Evolutionary conservation across 441 rosid species (phyloP), one percentile per base, ranked within the genome.

Genomic region (Populus hybrid): DNA sequence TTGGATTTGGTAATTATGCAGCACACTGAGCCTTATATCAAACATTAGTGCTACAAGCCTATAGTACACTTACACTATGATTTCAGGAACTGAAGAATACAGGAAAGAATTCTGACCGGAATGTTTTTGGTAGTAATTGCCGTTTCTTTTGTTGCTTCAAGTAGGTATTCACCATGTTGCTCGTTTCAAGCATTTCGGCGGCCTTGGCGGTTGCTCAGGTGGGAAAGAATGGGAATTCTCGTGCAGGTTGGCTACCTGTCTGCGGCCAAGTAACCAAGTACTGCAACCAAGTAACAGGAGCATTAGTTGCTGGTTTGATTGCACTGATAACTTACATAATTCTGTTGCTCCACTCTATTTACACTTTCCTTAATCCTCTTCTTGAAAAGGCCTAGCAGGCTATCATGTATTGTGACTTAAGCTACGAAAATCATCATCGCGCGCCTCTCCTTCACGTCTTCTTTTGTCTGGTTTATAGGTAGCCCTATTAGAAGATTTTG

Each of bases 211-310:
- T 92, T 14, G 96, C 89, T 70, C 82, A 84, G 72, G 91, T 93
- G 57, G 97, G 97, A 2, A 91, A 89, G 85, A 88, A 88, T 76
- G 95, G 97, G 70, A 91, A 90, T 79, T 79, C 94, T 9, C 76
- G 59, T 14, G 94, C 97, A 24, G 98, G 96, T n/a, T 94, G 98
- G 98, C 83, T 90, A 65, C 96, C 97, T 0, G 84, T 91, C 50
- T 94, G 97, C 59, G 88, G 87, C 67, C 96, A 87, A 83, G 89
- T 92, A 53, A 85, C 88, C 12, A 88, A 85, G 69, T 92, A 81
- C 61, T 91, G 98, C 68, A 77, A 89, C 83, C 94, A 90, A 18
- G 82, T 89, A 14, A 89, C 85, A 3, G 92, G 86, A 76, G 91
- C 97, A 68, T 80, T 93, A 50, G 79, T 76, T 61, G 85, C 88